A percentile compares a stretch with the other conserved stretches of the same genome.
Conservation (phyloP, 2,329 filamentous ascomycete species). For the Xylariaceae sp. region DNA sequence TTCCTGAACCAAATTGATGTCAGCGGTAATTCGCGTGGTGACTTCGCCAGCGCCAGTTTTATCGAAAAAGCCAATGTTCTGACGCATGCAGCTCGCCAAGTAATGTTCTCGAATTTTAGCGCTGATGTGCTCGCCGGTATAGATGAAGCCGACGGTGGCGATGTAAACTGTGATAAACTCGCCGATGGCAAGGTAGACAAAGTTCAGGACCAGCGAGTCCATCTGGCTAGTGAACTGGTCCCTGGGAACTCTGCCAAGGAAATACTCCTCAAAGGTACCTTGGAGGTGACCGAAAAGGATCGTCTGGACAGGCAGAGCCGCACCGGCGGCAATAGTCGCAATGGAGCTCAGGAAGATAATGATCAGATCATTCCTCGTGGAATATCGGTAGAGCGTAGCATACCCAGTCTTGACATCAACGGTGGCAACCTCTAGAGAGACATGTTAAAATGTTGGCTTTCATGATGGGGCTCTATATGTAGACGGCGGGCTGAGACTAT, state of each 20-base stretch:
- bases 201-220: constrained; percentile 67
- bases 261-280: constrained; percentile 64
- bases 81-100: constrained; percentile 74
- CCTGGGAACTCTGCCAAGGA: constrained; percentile 45
- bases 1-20: constrained; percentile 90
- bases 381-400: constrained; percentile 65
- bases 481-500: background rate
- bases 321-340: constrained; percentile 66
- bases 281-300: constrained; percentile 75
- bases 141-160: constrained; percentile 85
- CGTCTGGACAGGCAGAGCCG: constrained; percentile 75
- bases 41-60: constrained; percentile 90
- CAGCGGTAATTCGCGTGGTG: constrained; percentile 88
- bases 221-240: constrained; percentile 58
- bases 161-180: constrained; percentile 77
- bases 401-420: constrained; percentile 62
- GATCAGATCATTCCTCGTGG: constrained; percentile 59
- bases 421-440: constrained; percentile 51
- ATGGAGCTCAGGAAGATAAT: constrained; percentile 60
- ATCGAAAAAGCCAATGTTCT: constrained; percentile 92
- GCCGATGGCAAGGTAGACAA: constrained; percentile 77
- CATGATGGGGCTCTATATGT: background rate
- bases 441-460: constrained; percentile 2
- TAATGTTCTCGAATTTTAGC: constrained; percentile 79
- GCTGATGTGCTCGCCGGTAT: constrained; percentile 73